Conservation (phyloP, 352 stramenopile species). For the Saprolegnia diclina region DNA sequence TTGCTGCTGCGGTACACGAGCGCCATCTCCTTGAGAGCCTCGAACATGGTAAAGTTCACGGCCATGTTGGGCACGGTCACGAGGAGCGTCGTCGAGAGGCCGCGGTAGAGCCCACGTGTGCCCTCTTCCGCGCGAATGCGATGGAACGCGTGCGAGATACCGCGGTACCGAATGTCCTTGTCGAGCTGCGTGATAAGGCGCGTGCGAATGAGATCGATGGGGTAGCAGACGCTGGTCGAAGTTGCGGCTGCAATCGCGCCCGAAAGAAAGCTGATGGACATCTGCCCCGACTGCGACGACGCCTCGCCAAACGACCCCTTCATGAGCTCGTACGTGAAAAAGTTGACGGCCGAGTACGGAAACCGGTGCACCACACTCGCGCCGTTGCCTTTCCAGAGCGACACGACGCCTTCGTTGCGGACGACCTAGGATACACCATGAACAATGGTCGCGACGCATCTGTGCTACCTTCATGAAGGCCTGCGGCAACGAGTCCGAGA, state of each 20-base stretch:
- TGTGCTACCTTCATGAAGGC: slow-evolving; percentile 76
- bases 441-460: slow-evolving; percentile 43
- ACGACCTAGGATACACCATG: slow-evolving; percentile 60
- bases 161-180: slow-evolving; percentile 80
- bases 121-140: slow-evolving; percentile 89
- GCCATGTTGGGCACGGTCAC: slow-evolving; percentile 95
- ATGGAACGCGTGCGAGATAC: slow-evolving; percentile 90
- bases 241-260: slow-evolving; percentile 62
- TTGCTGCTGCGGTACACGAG: slow-evolving; percentile 60
- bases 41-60: slow-evolving; percentile 95
- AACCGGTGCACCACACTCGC: slow-evolving; percentile 94
- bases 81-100: slow-evolving; percentile 89
- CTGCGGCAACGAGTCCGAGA: slow-evolving; percentile 59
- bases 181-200: slow-evolving; percentile 91
- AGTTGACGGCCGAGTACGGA: slow-evolving; percentile 96
- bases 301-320: slow-evolving; percentile 71
- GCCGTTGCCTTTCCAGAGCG: slow-evolving; percentile 95
- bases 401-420: slow-evolving; percentile 86
- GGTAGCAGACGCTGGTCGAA: slow-evolving; percentile 91
- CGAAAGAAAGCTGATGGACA: slow-evolving; percentile 45
- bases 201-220: slow-evolving; percentile 94
- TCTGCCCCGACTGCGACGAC: slow-evolving; percentile 54
- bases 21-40: slow-evolving; percentile 88
- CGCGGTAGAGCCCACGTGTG: slow-evolving; percentile 89
- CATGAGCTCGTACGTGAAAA: slow-evolving; percentile 94